Evolutionary conservation across 371 early-diverging fungal genomes (phyloP), one percentile per base, ranked within the genome.

Genomic region (Apophysomyces ossiformis): DNA sequence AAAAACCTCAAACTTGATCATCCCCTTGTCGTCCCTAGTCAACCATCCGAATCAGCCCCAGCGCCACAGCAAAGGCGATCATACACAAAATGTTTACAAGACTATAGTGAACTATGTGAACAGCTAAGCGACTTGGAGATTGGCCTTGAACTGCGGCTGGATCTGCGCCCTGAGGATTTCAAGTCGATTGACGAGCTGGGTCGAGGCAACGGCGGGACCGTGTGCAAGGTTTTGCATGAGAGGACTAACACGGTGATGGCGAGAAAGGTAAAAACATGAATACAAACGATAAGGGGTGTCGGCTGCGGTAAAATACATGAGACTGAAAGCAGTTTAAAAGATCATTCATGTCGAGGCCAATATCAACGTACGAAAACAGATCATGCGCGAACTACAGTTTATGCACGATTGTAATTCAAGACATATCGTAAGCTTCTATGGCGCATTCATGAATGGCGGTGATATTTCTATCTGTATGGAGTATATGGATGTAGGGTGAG

Each of bases 391-490:
- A 73, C 82, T 96, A 61, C 89, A 92, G 71, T 92, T 94, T 76
- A 84, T 96, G 85, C 90, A 93, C 67, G 89, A 90, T 70, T 96
- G 96, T 78, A 88, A 91, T 69, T 89, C 90, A 43, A 85, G 83
- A 59, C 92, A 93, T 72, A 96, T 95, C 71, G 93, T 96, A n/a
- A 87, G 90, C 26, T 95, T 92, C 69, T 94, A 92, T 72, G 96
- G 96, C 37, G 94, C 96, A 21, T 96, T 90, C 70, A 83, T 90
- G 75, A 84, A 87, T 68, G 92, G 92, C 13, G 87, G 87, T 12
- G 92, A 93, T 78, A 89, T 96, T 65, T 92, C 90, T 36, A 92
- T 95, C 65, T 94, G 94, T 84, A 93, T 96, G 94, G 96, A 95
- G 75, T 93, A 88, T 75, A 94, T 96, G 94, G 91, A 92, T 69